Base-by-base conservation (phyloP, 495 filamentous ascomycete species). In the Penicillium lividum region DNA sequence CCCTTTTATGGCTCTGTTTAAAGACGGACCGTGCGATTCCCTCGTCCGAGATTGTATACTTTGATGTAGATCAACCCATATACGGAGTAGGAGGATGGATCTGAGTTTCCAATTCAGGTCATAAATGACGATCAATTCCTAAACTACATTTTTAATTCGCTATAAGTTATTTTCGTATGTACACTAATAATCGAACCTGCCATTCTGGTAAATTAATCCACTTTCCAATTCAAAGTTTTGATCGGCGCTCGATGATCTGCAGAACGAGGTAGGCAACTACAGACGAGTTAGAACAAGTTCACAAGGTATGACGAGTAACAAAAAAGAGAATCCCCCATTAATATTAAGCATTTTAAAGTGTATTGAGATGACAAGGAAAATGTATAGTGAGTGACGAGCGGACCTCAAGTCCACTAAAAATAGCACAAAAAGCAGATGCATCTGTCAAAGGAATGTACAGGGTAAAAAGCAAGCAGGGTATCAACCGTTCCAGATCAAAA, bases 241-340 rank as follows among this genome's bases (percentile, higher is more conserved):
- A 53, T 44, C 67, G 68, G 56, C 68, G 68, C 44, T 73, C 70
- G 52, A 76, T 68, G 30, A 68, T 28, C 49, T 70, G 67, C 6
- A 70, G 49, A 9, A 65, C 56, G 53, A 73, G 5, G 58, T 76
- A 76, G 68, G 73, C 73, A 57, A 76, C 73, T 74, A 68, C 58
- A 56, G 36, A 62, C 30, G 34, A 13, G 64, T 69, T 67, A 67
- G 64, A 63, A 60, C 44, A 55, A 60, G 16, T 38, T 36, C n/a
- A 7, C 25, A 25, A 4, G 8, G 28, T 7, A 18, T 42, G 36
- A 42, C 22, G 11, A n/a, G 36, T 33, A 31, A 47, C 9, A 29
- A 10, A 27, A 30, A 44, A 5, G 36, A 15, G 22, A 31, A 33
- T 34, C 50, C 44, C 18, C 27, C 25, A 53, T 65, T 61, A 51